A percentile compares a stretch with the other conserved stretches of the same genome.
Evolutionary conservation across 1,284 basidiomycete species (phyloP).

Genomic region (Moesziomyces parantarcticus): DNA sequence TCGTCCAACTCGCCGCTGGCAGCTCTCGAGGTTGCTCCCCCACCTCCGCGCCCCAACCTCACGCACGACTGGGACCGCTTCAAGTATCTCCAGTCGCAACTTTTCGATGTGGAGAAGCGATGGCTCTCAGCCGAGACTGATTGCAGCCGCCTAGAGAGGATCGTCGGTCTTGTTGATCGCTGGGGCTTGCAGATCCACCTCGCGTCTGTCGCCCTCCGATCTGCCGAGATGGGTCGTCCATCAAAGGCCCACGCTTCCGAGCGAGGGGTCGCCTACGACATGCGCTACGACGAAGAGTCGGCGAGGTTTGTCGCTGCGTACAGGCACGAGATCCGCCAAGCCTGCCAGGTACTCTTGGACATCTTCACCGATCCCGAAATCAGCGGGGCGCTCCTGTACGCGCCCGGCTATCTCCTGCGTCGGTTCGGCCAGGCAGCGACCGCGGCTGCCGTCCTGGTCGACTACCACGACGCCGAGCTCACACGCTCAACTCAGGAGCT

Average conservation of each 20-base stretch:
- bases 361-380: constrained; percentile 47
- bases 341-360: constrained; percentile 41
- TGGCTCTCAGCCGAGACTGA: constrained; percentile 39
- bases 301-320: constrained; percentile 36
- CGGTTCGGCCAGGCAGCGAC: constrained; percentile 29
- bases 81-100: constrained; percentile 40
- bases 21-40: constrained; percentile 12
- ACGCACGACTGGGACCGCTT: constrained; percentile 48
- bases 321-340: constrained; percentile 29
- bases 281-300: constrained; percentile 34
- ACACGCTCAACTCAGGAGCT: constrained; percentile 30
- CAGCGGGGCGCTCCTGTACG: constrained; percentile 38
- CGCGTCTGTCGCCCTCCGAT: constrained; percentile 31
- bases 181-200: constrained; percentile 40
- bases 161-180: constrained; percentile 36
- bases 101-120: constrained; percentile 41
- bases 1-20: constrained; percentile 29
- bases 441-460: constrained; percentile 21
- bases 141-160: constrained; percentile 40
- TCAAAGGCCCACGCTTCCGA: constrained; percentile 14
- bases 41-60: constrained; percentile 17
- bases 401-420: constrained; percentile 36
- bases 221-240: constrained; percentile 17
- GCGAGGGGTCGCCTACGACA: constrained; percentile 17
- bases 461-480: constrained; percentile 34